Base-by-base conservation (phyloP, 2,329 filamentous ascomycete species). In the Sporothrix humicola region DNA sequence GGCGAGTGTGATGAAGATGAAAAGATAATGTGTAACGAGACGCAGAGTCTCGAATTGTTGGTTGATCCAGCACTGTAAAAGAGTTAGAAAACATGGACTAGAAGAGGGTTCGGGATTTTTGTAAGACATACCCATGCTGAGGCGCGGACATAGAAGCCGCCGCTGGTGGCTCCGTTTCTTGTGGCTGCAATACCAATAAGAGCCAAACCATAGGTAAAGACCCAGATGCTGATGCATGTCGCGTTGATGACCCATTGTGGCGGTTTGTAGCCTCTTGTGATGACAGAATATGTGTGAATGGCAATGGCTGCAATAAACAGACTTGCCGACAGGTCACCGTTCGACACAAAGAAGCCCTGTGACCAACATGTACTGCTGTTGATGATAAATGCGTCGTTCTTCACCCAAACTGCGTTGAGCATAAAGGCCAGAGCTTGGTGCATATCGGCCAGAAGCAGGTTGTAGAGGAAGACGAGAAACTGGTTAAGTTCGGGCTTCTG, bases 21-120 rank as follows among this genome's bases (percentile, higher is more conserved):
- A 91, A 70, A 91, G 80, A 77, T 91, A 91, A 77, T 91, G 89
- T 0, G 88, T 83, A 79, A 85, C 85, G 0, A 92, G 82, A 63
- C 89, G 87, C 46, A 89, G 82, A 15, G 79, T 79, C 65, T 85
- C 82, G 74, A 87, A 87, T 20, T 83, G 79, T 17, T 84, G 79
- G 74, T 87, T 88, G 26, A 91, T 85, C 89, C 89, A 92, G 79
- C 90, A 91, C 88, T 86, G 76, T 8, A 37, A 2, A 13, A 2
- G 10, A 37, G 20, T 52, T 12, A 37, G 65, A 44, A 23, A 56
- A 48, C 12, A 23, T 8, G 10, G 8, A 48, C 20, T 46, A 8
- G 42, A 12, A 4, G 12, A 31, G 4, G 31, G 31, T 37, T 15
- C 8, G 8, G 15, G 17, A 44, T 3, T 65, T 5, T 20, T 17